A percentile compares a stretch with the other conserved stretches of the same genome.
Conservation (phyloP, 495 filamentous ascomycete species). For the Talaromyces ruber region DNA sequence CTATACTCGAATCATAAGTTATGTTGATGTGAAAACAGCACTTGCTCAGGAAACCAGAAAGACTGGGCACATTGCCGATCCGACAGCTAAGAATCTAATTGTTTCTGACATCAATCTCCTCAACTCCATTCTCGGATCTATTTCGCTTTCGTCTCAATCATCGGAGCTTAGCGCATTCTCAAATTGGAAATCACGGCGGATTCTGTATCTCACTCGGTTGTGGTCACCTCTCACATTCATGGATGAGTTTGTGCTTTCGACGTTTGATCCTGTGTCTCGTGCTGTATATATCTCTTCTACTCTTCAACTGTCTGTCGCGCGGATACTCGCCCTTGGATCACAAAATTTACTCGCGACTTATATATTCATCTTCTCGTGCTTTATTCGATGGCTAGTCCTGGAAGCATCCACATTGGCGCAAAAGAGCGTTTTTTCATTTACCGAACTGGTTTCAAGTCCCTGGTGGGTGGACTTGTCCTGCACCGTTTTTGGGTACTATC, state of each 20-base stretch:
- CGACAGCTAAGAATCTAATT: background rate
- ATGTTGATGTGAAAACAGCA: background rate
- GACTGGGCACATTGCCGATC: background rate
- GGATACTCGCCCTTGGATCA: background rate
- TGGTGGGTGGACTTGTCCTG: background rate
- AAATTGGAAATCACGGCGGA: background rate
- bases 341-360: background rate
- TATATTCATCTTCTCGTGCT: background rate
- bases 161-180: background rate
- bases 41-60: background rate
- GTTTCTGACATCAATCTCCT: background rate
- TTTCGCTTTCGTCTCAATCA: background rate
- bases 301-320: background rate
- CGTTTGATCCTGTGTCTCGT: background rate
- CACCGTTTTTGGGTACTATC: background rate
- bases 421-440: background rate
- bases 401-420: background rate
- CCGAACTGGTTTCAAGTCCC: background rate
- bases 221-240: background rate
- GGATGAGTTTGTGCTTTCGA: background rate
- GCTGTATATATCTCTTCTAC: background rate
- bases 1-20: background rate
- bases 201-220: background rate
- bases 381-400: background rate
- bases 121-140: background rate